These are phyloP conservation scores for Camellia japonica DNA, from an alignment of 148 eudicot genomes.

Conservation along the genomic window DNA sequence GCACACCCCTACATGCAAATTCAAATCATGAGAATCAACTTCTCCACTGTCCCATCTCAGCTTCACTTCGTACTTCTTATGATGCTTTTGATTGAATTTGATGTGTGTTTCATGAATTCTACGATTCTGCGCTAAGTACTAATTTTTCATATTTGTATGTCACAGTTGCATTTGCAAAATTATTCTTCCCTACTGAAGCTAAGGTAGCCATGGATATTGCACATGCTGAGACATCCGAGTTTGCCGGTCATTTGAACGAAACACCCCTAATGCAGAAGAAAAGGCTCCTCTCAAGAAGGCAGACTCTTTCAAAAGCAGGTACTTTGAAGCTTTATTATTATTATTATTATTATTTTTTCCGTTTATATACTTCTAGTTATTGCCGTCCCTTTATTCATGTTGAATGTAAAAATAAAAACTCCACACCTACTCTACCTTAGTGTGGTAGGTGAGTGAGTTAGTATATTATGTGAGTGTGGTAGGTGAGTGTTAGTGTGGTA, in stretches of 20 bases:
- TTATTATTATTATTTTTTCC: too few species aligned
- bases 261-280: slow-evolving; percentile 33
- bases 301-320: slow-evolving; percentile 50
- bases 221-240: slow-evolving; percentile 35
- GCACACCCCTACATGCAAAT: too few species aligned
- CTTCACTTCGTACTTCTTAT: neutral
- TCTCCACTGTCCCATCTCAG: too few species aligned
- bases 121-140: neutral
- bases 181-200: slow-evolving; percentile 51
- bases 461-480: too few species aligned
- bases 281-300: slow-evolving; percentile 31
- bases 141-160: slow-evolving; percentile 7
- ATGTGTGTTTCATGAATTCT: neutral
- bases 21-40: too few species aligned
- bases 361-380: too few species aligned
- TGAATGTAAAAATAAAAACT: too few species aligned
- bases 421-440: too few species aligned
- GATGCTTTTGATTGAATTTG: slow-evolving; percentile 1
- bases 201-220: slow-evolving; percentile 53
- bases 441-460: too few species aligned
- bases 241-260: slow-evolving; percentile 40
- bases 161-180: slow-evolving; percentile 46
- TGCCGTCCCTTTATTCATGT: too few species aligned
- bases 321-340: neutral
- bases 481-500: too few species aligned